A percentile compares a stretch with the other conserved stretches of the same genome.
These are phyloP conservation scores for Cladosporium colombiae DNA, from an alignment of 2,329 filamentous ascomycete species.

Conservation along the genomic window DNA sequence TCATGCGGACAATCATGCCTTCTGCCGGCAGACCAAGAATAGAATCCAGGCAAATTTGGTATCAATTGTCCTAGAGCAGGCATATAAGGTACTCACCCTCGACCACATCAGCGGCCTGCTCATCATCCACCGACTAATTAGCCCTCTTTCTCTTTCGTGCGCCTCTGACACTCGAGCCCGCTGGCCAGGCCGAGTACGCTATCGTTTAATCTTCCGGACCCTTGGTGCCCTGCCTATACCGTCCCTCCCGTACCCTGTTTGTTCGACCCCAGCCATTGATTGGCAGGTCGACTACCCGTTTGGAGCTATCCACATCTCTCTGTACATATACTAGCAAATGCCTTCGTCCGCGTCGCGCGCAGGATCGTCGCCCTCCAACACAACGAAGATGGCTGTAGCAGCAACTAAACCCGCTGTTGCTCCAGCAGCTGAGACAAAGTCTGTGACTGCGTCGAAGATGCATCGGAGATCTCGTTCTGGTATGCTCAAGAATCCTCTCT, in stretches of 20 bases:
- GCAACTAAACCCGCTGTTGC: slow-evolving; percentile 41
- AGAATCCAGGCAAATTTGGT: slow-evolving; percentile 43
- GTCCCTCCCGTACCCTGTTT: slow-evolving; percentile 33
- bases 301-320: slow-evolving; percentile 31
- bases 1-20: slow-evolving; percentile 13
- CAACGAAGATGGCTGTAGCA: slow-evolving; percentile 51
- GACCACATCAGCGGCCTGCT: slow-evolving; percentile 36
- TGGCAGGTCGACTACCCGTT: slow-evolving; percentile 26
- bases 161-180: slow-evolving; percentile 43
- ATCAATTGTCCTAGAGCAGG: slow-evolving; percentile 44
- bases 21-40: slow-evolving; percentile 45
- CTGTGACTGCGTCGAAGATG: slow-evolving; percentile 72
- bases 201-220: slow-evolving; percentile 42
- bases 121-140: slow-evolving; percentile 51
- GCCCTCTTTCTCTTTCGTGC: slow-evolving; percentile 39
- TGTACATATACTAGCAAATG: slow-evolving; percentile 48
- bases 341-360: slow-evolving; percentile 46
- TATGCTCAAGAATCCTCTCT: slow-evolving; percentile 52
- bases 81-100: slow-evolving; percentile 50
- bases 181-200: slow-evolving; percentile 50
- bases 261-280: slow-evolving; percentile 32
- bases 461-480: slow-evolving; percentile 93
- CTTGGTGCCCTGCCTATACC: slow-evolving; percentile 32
- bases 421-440: slow-evolving; percentile 51
- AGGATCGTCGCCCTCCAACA: slow-evolving; percentile 43